phyloP scores from a whole-genome alignment of 2,329 filamentous ascomycete species.

The Fusarium palustre region DNA sequence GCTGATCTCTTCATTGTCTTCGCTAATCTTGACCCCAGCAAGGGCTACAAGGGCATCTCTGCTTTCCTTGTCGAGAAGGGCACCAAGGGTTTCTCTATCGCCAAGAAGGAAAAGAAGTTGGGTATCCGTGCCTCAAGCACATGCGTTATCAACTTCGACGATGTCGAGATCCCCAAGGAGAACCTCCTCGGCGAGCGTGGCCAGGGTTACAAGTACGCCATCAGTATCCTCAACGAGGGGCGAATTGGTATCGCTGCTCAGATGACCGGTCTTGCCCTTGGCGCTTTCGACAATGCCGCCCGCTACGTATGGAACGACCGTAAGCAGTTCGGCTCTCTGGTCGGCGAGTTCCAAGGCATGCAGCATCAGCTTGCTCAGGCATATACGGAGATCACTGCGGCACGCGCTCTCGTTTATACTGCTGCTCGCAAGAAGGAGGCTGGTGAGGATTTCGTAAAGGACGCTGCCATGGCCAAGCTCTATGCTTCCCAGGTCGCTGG shows the following conservation, averaged over 20 bases:
- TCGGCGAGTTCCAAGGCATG: conserved; percentile 99
- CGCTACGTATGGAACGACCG: conserved; percentile 97
- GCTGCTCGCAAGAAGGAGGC: conserved; percentile 98
- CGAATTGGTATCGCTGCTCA: conserved; percentile 98
- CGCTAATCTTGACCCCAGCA: conserved; percentile 90
- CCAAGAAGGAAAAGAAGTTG: conserved; percentile 99
- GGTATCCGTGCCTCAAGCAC: conserved; percentile 96
- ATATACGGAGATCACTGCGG: conserved; percentile 92
- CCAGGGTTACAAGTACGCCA: conserved; percentile 98
- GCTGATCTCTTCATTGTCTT: conserved; percentile 97
- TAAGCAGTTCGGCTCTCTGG: conserved; percentile 92
- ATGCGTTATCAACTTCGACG: conserved; percentile 97
- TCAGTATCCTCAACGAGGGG: conserved; percentile 92
- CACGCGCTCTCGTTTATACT: conserved; percentile 93
- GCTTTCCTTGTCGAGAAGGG: conserved; percentile 95
- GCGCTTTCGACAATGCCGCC: conserved; percentile 94
- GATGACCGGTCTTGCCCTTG: conserved; percentile 96
- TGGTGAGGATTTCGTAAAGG: conserved; percentile 92
- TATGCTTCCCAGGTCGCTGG: conserved; percentile 94
- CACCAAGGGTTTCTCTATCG: conserved; percentile 89
- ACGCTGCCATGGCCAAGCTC: conserved; percentile 98
- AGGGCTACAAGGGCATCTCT: conserved; percentile 96
- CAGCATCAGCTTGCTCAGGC: conserved; percentile 98
- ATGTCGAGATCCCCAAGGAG: conserved; percentile 88
- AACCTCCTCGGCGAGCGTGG: conserved; percentile 91